These are phyloP conservation scores for Naganishia vishniacii DNA, from an alignment of 768 basidiomycete genomes.

Conservation along the genomic window DNA sequence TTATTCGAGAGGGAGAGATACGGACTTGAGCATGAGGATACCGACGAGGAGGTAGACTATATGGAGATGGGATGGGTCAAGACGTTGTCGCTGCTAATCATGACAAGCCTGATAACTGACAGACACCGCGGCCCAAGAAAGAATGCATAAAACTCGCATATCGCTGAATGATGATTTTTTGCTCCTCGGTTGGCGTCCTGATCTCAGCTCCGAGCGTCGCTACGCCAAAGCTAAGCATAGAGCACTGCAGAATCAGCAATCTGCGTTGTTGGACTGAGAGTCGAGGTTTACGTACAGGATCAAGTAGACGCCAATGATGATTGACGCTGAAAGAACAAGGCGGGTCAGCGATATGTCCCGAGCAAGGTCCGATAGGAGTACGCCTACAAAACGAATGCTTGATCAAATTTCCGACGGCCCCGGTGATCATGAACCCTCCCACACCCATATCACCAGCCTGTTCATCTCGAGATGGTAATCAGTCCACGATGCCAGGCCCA, in stretches of 20 bases:
- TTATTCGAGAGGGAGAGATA: not conserved
- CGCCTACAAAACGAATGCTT: constrained; percentile 41
- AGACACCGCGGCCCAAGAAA: constrained; percentile 48
- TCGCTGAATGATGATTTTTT: constrained; percentile 41
- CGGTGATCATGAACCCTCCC: constrained; percentile 42
- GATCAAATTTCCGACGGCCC: constrained; percentile 44
- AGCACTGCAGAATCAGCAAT: not conserved
- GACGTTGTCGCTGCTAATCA: not conserved
- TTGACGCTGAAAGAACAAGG: constrained; percentile 29
- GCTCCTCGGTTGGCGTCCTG: constrained; percentile 44
- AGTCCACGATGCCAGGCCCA: not conserved
- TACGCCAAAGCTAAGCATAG: constrained; percentile 35
- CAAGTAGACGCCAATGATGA: constrained; percentile 48
- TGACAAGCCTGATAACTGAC: constrained; percentile 36
- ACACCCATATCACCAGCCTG: constrained; percentile 46
- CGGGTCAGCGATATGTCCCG: too few species aligned
- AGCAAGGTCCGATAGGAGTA: too few species aligned
- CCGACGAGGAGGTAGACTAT: constrained; percentile 45
- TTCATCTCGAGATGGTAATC: not conserved
- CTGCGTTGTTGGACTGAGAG: not conserved
- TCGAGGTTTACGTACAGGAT: constrained; percentile 36
- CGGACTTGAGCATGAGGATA: constrained; percentile 46
- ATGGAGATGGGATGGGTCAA: not conserved
- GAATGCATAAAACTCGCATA: constrained; percentile 49
- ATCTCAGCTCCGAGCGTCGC: constrained; percentile 45